phyloP scores from a whole-genome alignment of 208 protist species.

The Spongospora subterranea region DNA sequence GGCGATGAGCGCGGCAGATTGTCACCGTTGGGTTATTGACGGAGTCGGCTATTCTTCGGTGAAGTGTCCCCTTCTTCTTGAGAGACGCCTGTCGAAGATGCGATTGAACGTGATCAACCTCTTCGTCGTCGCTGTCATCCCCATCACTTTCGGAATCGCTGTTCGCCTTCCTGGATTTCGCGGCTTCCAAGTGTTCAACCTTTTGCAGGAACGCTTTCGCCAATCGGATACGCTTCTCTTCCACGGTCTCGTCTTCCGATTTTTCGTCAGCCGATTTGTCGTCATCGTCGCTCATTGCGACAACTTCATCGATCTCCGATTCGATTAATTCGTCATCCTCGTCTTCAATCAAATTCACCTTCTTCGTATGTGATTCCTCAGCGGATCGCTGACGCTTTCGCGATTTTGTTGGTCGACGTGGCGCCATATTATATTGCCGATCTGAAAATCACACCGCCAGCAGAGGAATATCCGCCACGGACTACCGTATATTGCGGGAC shows the following conservation, averaged over 20 bases:
- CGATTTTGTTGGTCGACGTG: too few relatives aligned
- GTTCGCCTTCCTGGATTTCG: neutral
- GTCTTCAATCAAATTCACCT: neutral
- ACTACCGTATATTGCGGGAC: too few relatives aligned
- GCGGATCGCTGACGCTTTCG: too few relatives aligned
- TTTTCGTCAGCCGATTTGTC: neutral
- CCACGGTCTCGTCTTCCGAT: neutral
- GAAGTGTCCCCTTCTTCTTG: neutral
- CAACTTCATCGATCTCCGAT: constrained; percentile 23
- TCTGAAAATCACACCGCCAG: too few relatives aligned
- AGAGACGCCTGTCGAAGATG: neutral
- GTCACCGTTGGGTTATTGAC: neutral
- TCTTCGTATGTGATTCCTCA: too few relatives aligned
- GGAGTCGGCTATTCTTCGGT: constrained; percentile 4
- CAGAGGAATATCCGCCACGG: too few relatives aligned
- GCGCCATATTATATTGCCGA: too few relatives aligned
- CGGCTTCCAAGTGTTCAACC: constrained; percentile 5
- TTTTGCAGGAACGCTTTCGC: neutral
- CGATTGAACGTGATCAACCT: neutral
- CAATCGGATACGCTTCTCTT: constrained; percentile 45
- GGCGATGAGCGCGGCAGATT: neutral
- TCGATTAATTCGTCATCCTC: neutral
- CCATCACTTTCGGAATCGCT: neutral
- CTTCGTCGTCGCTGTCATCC: constrained; percentile 2
- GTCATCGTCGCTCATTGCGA: neutral